phyloP scores from a whole-genome alignment of 1,284 basidiomycete genomes.

The Trichosporon sp. region DNA sequence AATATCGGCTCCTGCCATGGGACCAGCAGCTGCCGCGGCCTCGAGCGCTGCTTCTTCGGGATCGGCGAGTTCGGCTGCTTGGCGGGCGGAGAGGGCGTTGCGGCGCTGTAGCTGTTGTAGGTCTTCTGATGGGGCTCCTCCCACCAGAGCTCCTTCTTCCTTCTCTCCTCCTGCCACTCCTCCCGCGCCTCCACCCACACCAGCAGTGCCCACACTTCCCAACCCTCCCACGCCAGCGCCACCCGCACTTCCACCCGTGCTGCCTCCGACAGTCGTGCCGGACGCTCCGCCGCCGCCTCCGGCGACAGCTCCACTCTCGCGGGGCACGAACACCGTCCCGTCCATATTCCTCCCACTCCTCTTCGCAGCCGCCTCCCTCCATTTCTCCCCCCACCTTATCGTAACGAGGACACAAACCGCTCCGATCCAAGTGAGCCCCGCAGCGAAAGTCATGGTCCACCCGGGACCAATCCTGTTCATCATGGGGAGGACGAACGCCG shows the following conservation, averaged over 20 bases:
- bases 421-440: slow-evolving; percentile 41
- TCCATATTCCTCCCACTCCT: slow-evolving; percentile 15
- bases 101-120: not conserved
- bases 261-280: no score
- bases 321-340: not conserved
- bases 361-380: slow-evolving; percentile 32
- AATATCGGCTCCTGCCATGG: not conserved
- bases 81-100: not conserved
- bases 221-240: no score
- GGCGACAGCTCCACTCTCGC: not conserved
- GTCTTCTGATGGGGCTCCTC: not conserved
- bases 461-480: slow-evolving; percentile 56
- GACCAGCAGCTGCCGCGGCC: not conserved
- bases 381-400: slow-evolving; percentile 29
- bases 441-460: slow-evolving; percentile 53
- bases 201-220: no score
- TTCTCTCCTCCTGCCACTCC: no score
- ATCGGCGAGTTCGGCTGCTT: not conserved
- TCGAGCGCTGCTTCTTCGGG: not conserved
- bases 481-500: slow-evolving; percentile 53
- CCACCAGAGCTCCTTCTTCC: no score
- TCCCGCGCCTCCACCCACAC: not conserved
- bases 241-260: no score
- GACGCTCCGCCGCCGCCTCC: not conserved
- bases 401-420: slow-evolving; percentile 15